Evolutionary conservation across 2,329 filamentous ascomycete species (phyloP).

Genomic region (Colletotrichum echinochloae): DNA sequence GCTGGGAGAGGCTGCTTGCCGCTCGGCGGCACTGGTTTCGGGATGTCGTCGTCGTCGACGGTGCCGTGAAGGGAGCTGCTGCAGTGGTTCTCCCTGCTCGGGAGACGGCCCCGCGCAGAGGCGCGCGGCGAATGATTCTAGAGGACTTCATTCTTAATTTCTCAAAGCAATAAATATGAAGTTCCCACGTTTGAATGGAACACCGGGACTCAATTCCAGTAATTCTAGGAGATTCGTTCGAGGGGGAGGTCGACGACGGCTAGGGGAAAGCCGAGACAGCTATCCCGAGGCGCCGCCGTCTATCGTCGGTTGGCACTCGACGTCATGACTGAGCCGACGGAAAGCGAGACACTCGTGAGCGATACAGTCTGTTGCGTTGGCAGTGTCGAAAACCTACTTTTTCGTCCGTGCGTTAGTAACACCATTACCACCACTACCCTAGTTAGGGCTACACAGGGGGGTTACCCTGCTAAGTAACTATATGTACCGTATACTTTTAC

Average conservation of each 20-base stretch:
- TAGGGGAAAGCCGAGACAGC: slow-evolving; percentile 29
- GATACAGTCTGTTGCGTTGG: too few relatives aligned
- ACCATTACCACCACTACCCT: too few relatives aligned
- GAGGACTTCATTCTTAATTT: slow-evolving; percentile 31
- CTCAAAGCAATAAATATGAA: neutral
- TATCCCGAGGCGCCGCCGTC: slow-evolving; percentile 33
- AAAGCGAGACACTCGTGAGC: slow-evolving; percentile 41
- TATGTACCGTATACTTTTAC: too few relatives aligned
- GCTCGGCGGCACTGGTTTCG: slow-evolving; percentile 48
- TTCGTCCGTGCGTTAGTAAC: too few relatives aligned
- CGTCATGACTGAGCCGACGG: slow-evolving; percentile 52
- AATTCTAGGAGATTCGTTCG: slow-evolving; percentile 7
- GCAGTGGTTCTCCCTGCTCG: slow-evolving; percentile 36
- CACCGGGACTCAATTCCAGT: neutral
- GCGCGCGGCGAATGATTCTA: slow-evolving; percentile 48
- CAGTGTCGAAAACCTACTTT: too few relatives aligned
- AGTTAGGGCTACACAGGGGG: too few relatives aligned
- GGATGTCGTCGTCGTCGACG: slow-evolving; percentile 39
- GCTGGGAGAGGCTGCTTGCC: slow-evolving; percentile 66
- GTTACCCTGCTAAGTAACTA: too few relatives aligned
- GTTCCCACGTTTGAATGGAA: neutral
- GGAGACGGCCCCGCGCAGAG: slow-evolving; percentile 46
- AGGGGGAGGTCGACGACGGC: neutral
- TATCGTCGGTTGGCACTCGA: slow-evolving; percentile 38
- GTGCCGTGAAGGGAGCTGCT: slow-evolving; percentile 40